Percentiles rank a stretch among this genome's conserved stretches.
Conservation (phyloP, 768 basidiomycete species). For the Termitomyces titanicus region DNA sequence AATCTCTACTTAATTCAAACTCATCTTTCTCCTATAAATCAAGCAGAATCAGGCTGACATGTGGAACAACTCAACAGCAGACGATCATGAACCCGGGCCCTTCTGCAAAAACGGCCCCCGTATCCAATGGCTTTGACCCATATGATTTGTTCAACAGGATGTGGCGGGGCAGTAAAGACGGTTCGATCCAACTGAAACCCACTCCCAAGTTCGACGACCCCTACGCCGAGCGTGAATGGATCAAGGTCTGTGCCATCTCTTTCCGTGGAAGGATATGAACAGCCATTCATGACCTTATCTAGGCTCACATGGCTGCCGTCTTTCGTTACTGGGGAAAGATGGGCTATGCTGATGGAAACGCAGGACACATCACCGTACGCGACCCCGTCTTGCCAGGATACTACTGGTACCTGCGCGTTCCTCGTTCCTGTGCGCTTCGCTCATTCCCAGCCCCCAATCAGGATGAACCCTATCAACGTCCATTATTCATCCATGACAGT, state of each 20-base stretch:
- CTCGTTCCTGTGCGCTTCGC: not conserved
- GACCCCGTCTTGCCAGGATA: conserved; percentile 25
- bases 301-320: conserved; percentile 24
- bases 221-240: conserved; percentile 24
- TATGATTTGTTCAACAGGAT: conserved; percentile 14
- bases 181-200: conserved; percentile 16
- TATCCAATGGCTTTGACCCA: not conserved
- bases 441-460: not conserved
- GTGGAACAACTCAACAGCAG: not conserved
- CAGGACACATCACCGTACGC: conserved; percentile 50
- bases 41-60: not conserved
- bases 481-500: conserved; percentile 25
- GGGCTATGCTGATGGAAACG: conserved; percentile 45
- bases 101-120: conserved; percentile 7
- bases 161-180: conserved; percentile 20
- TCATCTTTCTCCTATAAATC: not conserved
- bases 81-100: conserved; percentile 17
- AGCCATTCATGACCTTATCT: not conserved
- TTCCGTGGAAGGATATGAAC: not conserved
- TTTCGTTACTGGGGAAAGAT: conserved; percentile 31
- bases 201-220: conserved; percentile 21
- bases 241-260: conserved; percentile 14
- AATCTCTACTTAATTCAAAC: no score
- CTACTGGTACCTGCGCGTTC: conserved; percentile 17
- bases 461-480: conserved; percentile 26